Evolutionary conservation across 2,329 filamentous ascomycete genomes (phyloP), one percentile per base, ranked within the genome.

Genomic region (Didymellaceae sp.): DNA sequence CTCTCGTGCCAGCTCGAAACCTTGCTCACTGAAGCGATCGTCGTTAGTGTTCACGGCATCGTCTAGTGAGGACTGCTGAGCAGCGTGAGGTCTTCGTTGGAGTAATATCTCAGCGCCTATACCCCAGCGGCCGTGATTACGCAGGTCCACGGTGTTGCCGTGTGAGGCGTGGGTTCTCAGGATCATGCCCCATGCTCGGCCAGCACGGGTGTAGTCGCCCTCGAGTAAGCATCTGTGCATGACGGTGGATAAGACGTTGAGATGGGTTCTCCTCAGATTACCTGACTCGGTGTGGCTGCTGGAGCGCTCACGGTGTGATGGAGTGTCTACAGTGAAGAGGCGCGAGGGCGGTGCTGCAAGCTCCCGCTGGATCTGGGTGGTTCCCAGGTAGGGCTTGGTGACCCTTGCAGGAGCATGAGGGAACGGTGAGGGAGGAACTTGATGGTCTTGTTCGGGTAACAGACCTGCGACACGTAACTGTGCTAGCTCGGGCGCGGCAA

Each of bases 91-190:
- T 16, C 51, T 70, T 55, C 73, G 73, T 13, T 88, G 83, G 75
- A 96, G 85, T 47, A 96, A 75, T 16, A 97, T 83, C 74, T 96
- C 92, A 2, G 90, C 90, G 0, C 90, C 91, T 34, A 96, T 81
- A 11, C 87, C 87, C 93, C 92, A 97, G 58, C 88, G 81, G 26
- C 84, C 82, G 63, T 86, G 81, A 16, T 78, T 78, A 30, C 91
- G 83, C 38, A 93, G 71, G 67, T 96, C 90, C 16, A 92, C 78
- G 6, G 76, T 75, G 38, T 73, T 71, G 3, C 62, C 61, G 25
- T 84, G 85, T 49, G 74, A 66, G 18, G 86, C 76, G 40, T 80
- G 82, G 37, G 84, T 80, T 39, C 87, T 82, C 37, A 91, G 70
- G 24, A 96, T 79, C 58, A 96, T 75, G 1, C 85, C 87, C 80